A percentile compares a stretch with the other conserved stretches of the same genome.
These are phyloP conservation scores for Chlorociboria aeruginascens DNA, from an alignment of 495 filamentous ascomycete genomes.

Conservation along the genomic window DNA sequence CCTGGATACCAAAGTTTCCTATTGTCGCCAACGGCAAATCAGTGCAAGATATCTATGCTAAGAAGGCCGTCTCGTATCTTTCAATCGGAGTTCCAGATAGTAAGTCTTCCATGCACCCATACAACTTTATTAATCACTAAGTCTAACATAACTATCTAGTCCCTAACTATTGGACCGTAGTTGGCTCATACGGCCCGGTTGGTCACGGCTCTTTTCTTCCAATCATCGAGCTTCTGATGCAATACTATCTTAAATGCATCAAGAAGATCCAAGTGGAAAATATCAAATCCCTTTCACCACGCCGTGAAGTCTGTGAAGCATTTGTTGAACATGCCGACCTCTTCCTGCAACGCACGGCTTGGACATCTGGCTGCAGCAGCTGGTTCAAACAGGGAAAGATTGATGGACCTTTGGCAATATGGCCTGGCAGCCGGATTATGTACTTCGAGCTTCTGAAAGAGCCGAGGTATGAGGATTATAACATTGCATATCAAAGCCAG, in stretches of 20 bases:
- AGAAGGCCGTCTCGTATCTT: background rate
- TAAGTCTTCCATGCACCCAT: background rate
- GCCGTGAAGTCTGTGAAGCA: slow-evolving; percentile 18
- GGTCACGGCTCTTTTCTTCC: background rate
- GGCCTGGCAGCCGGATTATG: slow-evolving; percentile 28
- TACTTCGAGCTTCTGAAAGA: slow-evolving; percentile 28
- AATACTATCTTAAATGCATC: background rate
- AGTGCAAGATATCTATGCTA: background rate
- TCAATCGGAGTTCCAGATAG: background rate
- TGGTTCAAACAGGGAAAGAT: slow-evolving; percentile 25
- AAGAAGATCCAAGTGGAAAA: background rate
- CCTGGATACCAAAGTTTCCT: background rate
- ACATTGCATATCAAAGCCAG: slow-evolving; percentile 21
- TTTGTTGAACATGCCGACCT: slow-evolving; percentile 21
- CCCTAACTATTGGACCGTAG: background rate
- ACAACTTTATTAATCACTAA: background rate
- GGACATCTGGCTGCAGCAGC: slow-evolving; percentile 9
- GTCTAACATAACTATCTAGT: background rate
- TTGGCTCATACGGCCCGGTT: background rate
- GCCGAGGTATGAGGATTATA: slow-evolving; percentile 11
- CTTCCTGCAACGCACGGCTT: slow-evolving; percentile 18
- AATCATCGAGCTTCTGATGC: background rate
- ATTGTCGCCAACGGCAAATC: background rate
- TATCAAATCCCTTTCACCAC: slow-evolving; percentile 20
- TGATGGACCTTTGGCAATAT: slow-evolving; percentile 26